phyloP scores from a whole-genome alignment of 1,284 basidiomycete species.

The Fistulina hepatica region DNA sequence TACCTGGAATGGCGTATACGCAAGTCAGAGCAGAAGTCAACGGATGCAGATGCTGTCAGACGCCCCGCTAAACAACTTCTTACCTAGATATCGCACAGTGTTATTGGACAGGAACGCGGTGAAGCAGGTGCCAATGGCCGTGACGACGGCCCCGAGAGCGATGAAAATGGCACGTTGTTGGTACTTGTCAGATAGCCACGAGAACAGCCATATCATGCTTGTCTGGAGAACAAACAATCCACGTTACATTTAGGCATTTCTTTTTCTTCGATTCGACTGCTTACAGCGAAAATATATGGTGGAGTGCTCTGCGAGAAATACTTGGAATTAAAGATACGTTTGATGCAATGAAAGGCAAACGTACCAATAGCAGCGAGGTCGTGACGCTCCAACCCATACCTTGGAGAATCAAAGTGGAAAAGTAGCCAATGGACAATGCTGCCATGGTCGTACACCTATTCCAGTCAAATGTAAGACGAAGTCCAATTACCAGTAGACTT shows the following conservation, averaged over 20 bases:
- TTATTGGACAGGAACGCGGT: slow-evolving; percentile 27
- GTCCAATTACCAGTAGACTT: too few species aligned
- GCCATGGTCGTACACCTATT: slow-evolving; percentile 34
- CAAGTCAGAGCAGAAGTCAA: slow-evolving; percentile 4
- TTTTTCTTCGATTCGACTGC: slow-evolving; percentile 8
- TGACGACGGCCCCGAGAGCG: slow-evolving; percentile 28
- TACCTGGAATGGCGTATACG: slow-evolving; percentile 21
- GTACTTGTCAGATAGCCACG: slow-evolving; percentile 35
- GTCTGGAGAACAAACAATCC: slow-evolving; percentile 19
- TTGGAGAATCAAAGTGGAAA: slow-evolving; percentile 33
- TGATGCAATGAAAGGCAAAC: slow-evolving; percentile 8
- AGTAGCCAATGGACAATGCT: slow-evolving; percentile 33
- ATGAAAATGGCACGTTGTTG: slow-evolving; percentile 31
- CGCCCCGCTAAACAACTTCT: slow-evolving; percentile 6
- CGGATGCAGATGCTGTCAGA: not conserved
- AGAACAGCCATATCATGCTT: slow-evolving; percentile 29
- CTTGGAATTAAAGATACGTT: slow-evolving; percentile 1
- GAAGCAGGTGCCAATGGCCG: slow-evolving; percentile 29
- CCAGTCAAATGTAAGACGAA: too few species aligned
- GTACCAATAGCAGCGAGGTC: slow-evolving; percentile 30
- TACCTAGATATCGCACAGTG: slow-evolving; percentile 33
- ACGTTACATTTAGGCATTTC: not conserved
- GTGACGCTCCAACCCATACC: slow-evolving; percentile 36
- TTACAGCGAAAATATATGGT: slow-evolving; percentile 35
- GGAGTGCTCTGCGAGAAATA: slow-evolving; percentile 28